phyloP scores from a whole-genome alignment of 2,329 filamentous ascomycete species.

The Tricladium varicosporioides region DNA sequence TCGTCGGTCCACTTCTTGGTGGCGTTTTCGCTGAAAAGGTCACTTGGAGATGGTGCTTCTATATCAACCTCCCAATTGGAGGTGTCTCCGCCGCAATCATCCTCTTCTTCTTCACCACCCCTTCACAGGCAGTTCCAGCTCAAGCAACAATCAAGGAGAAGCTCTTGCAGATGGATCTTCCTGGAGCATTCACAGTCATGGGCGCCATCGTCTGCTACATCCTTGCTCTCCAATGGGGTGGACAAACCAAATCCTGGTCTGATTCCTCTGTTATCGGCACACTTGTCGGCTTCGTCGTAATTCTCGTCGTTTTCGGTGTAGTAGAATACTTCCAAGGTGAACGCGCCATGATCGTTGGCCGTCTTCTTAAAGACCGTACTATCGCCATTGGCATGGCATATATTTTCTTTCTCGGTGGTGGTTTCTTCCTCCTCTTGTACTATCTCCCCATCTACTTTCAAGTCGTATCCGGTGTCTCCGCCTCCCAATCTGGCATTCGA shows the following conservation, averaged over 20 bases:
- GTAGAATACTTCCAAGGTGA: conserved; percentile 44
- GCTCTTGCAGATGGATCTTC: conserved; percentile 47
- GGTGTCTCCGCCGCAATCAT: conserved; percentile 38
- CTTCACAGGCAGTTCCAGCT: conserved; percentile 38
- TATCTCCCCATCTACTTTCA: conserved; percentile 54
- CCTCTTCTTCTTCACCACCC: conserved; percentile 44
- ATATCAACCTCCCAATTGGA: conserved; percentile 45
- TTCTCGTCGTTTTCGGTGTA: conserved; percentile 36
- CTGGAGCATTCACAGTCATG: conserved; percentile 46
- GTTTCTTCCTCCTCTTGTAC: conserved; percentile 45
- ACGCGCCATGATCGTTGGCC: conserved; percentile 48
- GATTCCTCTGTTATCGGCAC: conserved; percentile 42
- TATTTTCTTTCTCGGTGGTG: conserved; percentile 42
- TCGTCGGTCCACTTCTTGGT: conserved; percentile 37
- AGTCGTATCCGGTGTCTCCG: conserved; percentile 36
- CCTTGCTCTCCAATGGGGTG: conserved; percentile 49
- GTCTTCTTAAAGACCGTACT: conserved; percentile 42
- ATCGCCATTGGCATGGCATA: conserved; percentile 43
- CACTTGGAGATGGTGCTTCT: conserved; percentile 36
- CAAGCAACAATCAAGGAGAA: conserved; percentile 42
- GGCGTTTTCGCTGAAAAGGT: conserved; percentile 39
- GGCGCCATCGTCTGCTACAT: conserved; percentile 42
- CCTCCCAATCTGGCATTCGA: conserved; percentile 34
- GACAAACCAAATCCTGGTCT: conserved; percentile 43
- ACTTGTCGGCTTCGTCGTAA: conserved; percentile 38